phyloP scores from a whole-genome alignment of 179 eudicot species.

The Corrigiola litoralis region DNA sequence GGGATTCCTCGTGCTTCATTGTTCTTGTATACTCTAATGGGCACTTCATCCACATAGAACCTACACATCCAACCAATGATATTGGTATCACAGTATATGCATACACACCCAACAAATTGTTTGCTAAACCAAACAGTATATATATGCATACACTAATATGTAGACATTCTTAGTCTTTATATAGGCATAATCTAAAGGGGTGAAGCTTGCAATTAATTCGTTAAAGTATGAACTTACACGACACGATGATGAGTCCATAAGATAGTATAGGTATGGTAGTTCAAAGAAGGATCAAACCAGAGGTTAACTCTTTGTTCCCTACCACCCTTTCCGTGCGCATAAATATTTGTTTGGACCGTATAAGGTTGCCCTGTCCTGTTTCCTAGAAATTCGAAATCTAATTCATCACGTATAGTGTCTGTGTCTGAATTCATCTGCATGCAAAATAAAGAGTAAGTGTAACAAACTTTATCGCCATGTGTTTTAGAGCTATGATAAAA shows the following conservation, averaged over 20 bases:
- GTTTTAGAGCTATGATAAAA: too few relatives aligned
- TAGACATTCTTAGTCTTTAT: too few relatives aligned
- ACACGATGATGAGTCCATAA: slow-evolving; percentile 50
- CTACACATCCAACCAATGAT: slow-evolving; percentile 18
- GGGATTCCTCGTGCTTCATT: slow-evolving; percentile 47
- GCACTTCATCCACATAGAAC: slow-evolving; percentile 56
- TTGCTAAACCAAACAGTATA: too few relatives aligned
- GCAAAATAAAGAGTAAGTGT: not conserved
- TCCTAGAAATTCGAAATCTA: slow-evolving; percentile 79
- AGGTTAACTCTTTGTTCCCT: slow-evolving; percentile 67
- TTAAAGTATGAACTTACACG: slow-evolving; percentile 39
- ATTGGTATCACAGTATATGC: not conserved
- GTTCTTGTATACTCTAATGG: slow-evolving; percentile 66
- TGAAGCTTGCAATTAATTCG: too few relatives aligned
- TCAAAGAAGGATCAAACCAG: slow-evolving; percentile 71
- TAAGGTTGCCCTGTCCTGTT: slow-evolving; percentile 71
- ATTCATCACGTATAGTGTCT: slow-evolving; percentile 42
- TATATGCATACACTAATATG: too few relatives aligned
- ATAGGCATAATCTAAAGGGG: too few relatives aligned
- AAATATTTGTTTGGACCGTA: slow-evolving; percentile 69
- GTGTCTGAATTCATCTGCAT: slow-evolving; percentile 71
- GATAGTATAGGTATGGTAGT: slow-evolving; percentile 48
- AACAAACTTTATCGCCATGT: too few relatives aligned
- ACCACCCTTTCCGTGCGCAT: slow-evolving; percentile 56
- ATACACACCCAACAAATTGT: too few relatives aligned